Base-by-base conservation (phyloP, 257 asterid genomes). In the Sherardia arvensis region DNA sequence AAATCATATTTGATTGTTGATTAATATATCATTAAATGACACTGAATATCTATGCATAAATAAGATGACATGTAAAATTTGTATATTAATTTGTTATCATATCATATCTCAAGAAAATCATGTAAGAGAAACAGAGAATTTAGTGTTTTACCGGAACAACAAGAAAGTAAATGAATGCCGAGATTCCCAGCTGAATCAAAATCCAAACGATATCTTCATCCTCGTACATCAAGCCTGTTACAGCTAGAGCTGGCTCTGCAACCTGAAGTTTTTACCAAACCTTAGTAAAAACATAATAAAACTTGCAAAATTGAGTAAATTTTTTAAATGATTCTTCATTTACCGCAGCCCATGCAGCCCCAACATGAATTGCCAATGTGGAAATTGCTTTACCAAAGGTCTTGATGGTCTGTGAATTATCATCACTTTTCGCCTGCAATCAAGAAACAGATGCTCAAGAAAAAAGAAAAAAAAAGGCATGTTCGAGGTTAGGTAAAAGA, bases 91-190 rank as follows among this genome's bases (percentile, higher is more conserved):
- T n/a, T n/a, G n/a, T n/a, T n/a, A n/a, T n/a, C n/a, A n/a, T n/a
- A n/a, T n/a, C n/a, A n/a, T n/a, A n/a, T n/a, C n/a, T n/a, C n/a
- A n/a, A n/a, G n/a, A n/a, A n/a, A n/a, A n/a, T n/a, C n/a, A n/a
- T n/a, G n/a, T n/a, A n/a, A n/a, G n/a, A n/a, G n/a, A n/a, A n/a
- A n/a, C n/a, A n/a, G n/a, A n/a, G n/a, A n/a, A n/a, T n/a, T n/a
- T n/a, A n/a, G n/a, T 69, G 33, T 75, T 87, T 83, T 67, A 90
- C 95, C 14, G 97, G 97, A 61, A 34, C 56, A 12, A 85, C 83
- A 30, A 90, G 53, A 79, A 90, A 90, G 76, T 90, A 90, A 1
- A 87, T 6, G 87, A 87, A 87, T 65, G 88, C 90, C 22, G 90
- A 71, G 71, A 90, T 83, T 29, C 81, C 97, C 30, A 59, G 58